A percentile compares a stretch with the other conserved stretches of the same genome.
These are phyloP conservation scores for Saturnispora serradocipensis DNA, from an alignment of 805 yeast species.

Conservation along the genomic window DNA sequence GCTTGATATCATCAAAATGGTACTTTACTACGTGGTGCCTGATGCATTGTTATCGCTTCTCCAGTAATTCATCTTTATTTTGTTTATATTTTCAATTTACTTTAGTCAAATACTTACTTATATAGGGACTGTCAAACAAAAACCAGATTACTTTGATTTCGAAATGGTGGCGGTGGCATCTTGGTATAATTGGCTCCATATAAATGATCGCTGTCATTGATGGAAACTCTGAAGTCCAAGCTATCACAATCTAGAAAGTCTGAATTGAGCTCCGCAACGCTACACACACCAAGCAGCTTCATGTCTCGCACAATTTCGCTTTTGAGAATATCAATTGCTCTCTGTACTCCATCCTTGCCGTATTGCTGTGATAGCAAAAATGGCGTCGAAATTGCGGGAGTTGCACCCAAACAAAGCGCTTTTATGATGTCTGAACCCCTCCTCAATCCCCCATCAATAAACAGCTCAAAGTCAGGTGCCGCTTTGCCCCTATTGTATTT, in stretches of 20 bases:
- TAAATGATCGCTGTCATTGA: slow-evolving; percentile 53
- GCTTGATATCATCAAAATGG: background rate
- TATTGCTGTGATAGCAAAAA: slow-evolving; percentile 70
- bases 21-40: slow-evolving; percentile 6
- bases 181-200: slow-evolving; percentile 34
- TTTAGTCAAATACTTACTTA: background rate
- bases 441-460: slow-evolving; percentile 39
- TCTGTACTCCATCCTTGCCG: slow-evolving; percentile 62
- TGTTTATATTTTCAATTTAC: background rate
- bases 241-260: slow-evolving; percentile 34
- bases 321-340: slow-evolving; percentile 35
- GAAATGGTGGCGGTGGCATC: slow-evolving; percentile 26
- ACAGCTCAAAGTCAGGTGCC: slow-evolving; percentile 40
- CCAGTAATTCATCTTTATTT: background rate
- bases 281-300: slow-evolving; percentile 52
- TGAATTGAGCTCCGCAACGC: slow-evolving; percentile 35
- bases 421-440: slow-evolving; percentile 37
- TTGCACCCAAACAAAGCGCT: slow-evolving; percentile 37
- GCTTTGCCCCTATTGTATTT: slow-evolving; percentile 26
- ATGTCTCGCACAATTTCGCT: slow-evolving; percentile 51
- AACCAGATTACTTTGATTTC: slow-evolving; percentile 5
- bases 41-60: background rate
- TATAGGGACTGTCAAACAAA: background rate
- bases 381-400: slow-evolving; percentile 65
- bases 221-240: slow-evolving; percentile 44